Evolutionary conservation across 495 filamentous ascomycete genomes (phyloP), one percentile per base, ranked within the genome.

Genomic region (Penicillium malachiteum): DNA sequence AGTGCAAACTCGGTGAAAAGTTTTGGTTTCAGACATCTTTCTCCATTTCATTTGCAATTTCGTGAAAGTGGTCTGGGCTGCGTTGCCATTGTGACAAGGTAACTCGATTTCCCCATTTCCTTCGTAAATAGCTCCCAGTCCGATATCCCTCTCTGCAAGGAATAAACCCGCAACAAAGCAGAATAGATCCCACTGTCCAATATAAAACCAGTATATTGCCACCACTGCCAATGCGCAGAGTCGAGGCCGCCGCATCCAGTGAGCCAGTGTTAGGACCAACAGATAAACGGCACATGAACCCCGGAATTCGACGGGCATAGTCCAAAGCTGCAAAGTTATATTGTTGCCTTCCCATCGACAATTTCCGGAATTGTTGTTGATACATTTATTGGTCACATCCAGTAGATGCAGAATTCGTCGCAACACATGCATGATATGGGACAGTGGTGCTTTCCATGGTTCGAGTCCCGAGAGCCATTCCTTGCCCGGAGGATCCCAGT

Each of bases 291-390:
- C 63, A 52, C 77, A 71, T 0, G 76, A 79, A 10, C 74, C 74
- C 5, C 78, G 69, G 39, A 79, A 77, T 40, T 80, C 77, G 26
- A 76, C 50, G 0, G 74, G 73, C 35, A 82, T 79, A 3, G 79
- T 80, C 79, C 79, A 82, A 17, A 81, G 65, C 31, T 79, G 78
- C 5, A 42, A 45, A 26, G 58, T 65, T 5, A 68, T 46, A 11
- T n/a, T 46, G 2, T 16, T 12, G 18, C 16, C 31, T 18, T 50
- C 54, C 5, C 39, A 38, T 31, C 31, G 39, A 1, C 21, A 13
- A 31, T 5, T 10, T 8, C 13, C 13, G 38, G 34, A 37, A 13
- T 55, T 58, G 9, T 53, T 44, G 17, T 62, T 54, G 11, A 38
- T 16, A 30, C 57, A 40, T 39, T 56, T 44, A 3, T 57, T 62